Percentiles rank a stretch among this genome's conserved stretches.
These are phyloP conservation scores for Cronartium ribicola DNA, from an alignment of 1,284 basidiomycete species.

Conservation along the genomic window DNA sequence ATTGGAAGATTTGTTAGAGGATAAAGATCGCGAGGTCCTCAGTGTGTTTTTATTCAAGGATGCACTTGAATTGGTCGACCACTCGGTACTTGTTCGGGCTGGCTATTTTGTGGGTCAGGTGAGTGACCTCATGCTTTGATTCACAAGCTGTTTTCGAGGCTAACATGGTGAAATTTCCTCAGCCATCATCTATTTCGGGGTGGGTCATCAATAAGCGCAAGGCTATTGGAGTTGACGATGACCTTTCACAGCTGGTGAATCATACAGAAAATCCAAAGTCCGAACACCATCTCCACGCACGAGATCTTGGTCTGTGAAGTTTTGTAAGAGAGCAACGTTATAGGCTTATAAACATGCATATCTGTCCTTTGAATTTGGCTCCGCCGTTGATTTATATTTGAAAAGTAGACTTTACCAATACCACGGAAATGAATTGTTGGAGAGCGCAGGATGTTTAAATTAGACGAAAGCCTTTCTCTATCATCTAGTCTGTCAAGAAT, in stretches of 20 bases:
- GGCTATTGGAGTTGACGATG: not conserved
- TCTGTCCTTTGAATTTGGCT: too few relatives aligned
- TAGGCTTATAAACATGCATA: too few relatives aligned
- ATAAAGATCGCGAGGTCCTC: not conserved
- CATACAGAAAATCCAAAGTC: too few relatives aligned
- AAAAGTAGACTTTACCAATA: too few relatives aligned
- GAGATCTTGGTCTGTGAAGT: too few relatives aligned
- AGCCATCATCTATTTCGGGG: not conserved
- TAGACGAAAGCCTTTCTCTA: too few relatives aligned
- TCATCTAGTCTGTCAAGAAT: too few relatives aligned
- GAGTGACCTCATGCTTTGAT: not conserved
- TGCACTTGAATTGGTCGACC: not conserved
- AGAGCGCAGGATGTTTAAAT: too few relatives aligned
- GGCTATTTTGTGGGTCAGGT: not conserved
- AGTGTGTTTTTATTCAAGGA: constrained; percentile 4
- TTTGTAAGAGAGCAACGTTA: too few relatives aligned
- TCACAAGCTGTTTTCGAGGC: not conserved
- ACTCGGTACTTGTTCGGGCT: not conserved
- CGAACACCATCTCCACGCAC: too few relatives aligned
- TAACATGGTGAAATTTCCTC: not conserved
- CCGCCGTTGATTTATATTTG: too few relatives aligned
- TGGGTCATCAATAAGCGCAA: not conserved
- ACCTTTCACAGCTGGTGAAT: not conserved
- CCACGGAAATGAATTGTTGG: too few relatives aligned
- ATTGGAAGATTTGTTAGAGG: not conserved